Evolutionary conservation across 163 green algal species (phyloP).

Genomic region (Chloromonas sp.): DNA sequence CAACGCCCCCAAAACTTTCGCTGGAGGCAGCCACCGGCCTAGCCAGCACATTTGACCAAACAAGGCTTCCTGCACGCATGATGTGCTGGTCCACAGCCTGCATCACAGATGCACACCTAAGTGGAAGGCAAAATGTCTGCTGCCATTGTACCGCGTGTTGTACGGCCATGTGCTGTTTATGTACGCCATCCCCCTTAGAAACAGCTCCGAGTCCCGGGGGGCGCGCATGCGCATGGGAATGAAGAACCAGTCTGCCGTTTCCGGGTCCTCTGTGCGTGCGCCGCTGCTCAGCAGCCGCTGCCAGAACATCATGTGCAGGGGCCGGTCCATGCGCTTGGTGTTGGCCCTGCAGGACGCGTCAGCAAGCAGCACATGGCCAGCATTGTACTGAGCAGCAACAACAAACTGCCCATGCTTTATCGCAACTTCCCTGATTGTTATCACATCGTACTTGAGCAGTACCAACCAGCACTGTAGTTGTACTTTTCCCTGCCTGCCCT

Average conservation of each 20-base stretch:
- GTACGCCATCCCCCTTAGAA: slow-evolving; percentile 11
- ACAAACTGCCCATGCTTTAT: too few relatives aligned
- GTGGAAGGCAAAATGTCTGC: slow-evolving; percentile 21
- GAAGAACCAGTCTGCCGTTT: slow-evolving; percentile 23
- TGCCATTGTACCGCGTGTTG: slow-evolving; percentile 2
- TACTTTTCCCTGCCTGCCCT: too few relatives aligned
- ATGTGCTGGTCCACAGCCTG: neutral
- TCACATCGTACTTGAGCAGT: too few relatives aligned
- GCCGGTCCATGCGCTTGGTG: slow-evolving; percentile 19
- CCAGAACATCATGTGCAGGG: slow-evolving; percentile 28
- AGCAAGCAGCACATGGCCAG: neutral
- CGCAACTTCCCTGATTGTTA: too few relatives aligned
- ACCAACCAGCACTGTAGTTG: too few relatives aligned
- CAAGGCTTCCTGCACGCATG: too few relatives aligned
- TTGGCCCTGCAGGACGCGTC: slow-evolving; percentile 20
- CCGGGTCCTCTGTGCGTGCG: slow-evolving; percentile 4
- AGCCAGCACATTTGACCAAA: too few relatives aligned
- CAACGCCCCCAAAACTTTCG: too few relatives aligned
- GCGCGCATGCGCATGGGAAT: slow-evolving; percentile 21
- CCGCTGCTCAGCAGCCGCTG: slow-evolving; percentile 25
- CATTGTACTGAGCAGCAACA: neutral
- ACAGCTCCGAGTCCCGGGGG: neutral
- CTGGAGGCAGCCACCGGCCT: too few relatives aligned
- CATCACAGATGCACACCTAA: neutral
- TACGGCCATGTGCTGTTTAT: slow-evolving; percentile 11